Base-by-base conservation (phyloP, 176 grass and related monocot species). In the Rhynchospora pubera region DNA sequence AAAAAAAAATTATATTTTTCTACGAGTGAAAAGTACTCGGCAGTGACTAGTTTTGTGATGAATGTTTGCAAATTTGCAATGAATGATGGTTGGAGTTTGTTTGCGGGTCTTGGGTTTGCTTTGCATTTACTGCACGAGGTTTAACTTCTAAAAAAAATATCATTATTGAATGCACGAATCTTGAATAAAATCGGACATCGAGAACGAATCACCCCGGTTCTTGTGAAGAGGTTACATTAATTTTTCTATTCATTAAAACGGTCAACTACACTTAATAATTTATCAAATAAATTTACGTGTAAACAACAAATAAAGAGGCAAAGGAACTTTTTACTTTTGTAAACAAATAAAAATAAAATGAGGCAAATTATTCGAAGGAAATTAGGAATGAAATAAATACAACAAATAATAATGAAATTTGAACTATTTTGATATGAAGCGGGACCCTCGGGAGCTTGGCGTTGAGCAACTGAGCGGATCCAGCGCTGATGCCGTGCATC, bases 401-500 rank as follows among this genome's bases (percentile, higher is more conserved):
- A 34, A 34, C 32, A 34, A 34, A 34, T 34, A 34, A 34, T n/a
- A n/a, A n/a, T n/a, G n/a, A n/a, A n/a, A n/a, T n/a, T n/a, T n/a
- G n/a, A n/a, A n/a, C n/a, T n/a, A n/a, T n/a, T n/a, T n/a, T n/a
- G n/a, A n/a, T n/a, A n/a, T n/a, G n/a, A n/a, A n/a, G n/a, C n/a
- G n/a, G n/a, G n/a, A n/a, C n/a, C n/a, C n/a, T n/a, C n/a, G n/a
- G n/a, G n/a, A n/a, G n/a, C n/a, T n/a, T n/a, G n/a, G 76, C 76
- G 56, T 79, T 79, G 76, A 79, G 53, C 53, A 60, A 21, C 23
- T 5, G 19, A 73, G 69, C 69, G 69, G 69, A 79, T 60, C 15
- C 76, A 79, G 5, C 76, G 76, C 26, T 42, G n/a, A 4, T 44
- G n/a, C 11, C n/a, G 45, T 48, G 23, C 16, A 43, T 32, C 9